Evolutionary conservation across 331 rosid genomes (phyloP).

Genomic region (Rhamnella rubrinervis): DNA sequence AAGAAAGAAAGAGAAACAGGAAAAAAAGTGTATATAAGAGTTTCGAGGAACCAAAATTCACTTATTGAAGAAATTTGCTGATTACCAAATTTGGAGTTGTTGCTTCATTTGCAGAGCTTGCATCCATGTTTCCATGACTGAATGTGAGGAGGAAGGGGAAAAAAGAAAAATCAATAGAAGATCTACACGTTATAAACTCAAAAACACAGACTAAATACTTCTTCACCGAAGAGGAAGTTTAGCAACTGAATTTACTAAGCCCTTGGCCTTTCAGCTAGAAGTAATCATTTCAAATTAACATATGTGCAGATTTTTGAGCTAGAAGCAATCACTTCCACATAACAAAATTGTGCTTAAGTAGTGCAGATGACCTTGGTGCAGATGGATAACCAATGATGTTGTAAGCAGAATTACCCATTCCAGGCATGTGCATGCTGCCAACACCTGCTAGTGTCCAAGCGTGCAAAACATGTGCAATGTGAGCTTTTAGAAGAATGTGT

Average conservation of each 20-base stretch:
- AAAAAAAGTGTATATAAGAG: too few relatives aligned
- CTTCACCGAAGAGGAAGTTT: conserved; percentile 28
- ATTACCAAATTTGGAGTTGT: conserved; percentile 53
- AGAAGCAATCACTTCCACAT: conserved; percentile 53
- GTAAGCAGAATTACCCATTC: conserved; percentile 96
- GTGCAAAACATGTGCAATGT: conserved; percentile 98
- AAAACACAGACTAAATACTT: conserved; percentile 15
- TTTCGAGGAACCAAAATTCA: not conserved
- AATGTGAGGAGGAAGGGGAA: conserved; percentile 15
- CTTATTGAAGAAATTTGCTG: not conserved
- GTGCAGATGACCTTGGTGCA: conserved; percentile 99
- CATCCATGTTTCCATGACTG: conserved; percentile 58
- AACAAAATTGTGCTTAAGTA: conserved; percentile 80
- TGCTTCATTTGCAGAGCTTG: conserved; percentile 38
- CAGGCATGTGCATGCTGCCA: conserved; percentile 99
- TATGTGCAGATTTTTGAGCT: conserved; percentile 40
- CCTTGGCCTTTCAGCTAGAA: conserved; percentile 32
- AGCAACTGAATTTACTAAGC: conserved; percentile 28
- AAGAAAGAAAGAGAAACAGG: too few relatives aligned
- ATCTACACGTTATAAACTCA: conserved; percentile 13
- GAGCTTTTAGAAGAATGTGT: conserved; percentile 86
- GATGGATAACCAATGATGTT: conserved; percentile 98
- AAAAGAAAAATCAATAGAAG: conserved; percentile 29
- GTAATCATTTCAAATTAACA: conserved; percentile 18
- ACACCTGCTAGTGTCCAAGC: conserved; percentile 99